These are phyloP conservation scores for Penicillium bovifimosum DNA, from an alignment of 495 filamentous ascomycete genomes.

Conservation along the genomic window DNA sequence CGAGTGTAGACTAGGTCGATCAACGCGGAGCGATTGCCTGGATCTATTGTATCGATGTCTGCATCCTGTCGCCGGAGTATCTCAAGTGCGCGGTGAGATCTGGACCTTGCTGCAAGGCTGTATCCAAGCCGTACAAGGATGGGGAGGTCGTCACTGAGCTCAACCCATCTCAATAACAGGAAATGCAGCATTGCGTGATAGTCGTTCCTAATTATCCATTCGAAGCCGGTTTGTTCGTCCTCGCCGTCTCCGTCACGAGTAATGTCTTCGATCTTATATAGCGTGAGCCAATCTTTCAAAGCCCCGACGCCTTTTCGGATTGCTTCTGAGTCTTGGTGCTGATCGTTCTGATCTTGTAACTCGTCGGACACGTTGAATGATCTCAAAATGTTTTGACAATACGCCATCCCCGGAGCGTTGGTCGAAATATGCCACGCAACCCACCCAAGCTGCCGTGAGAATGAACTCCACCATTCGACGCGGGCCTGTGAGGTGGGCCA, in stretches of 20 bases:
- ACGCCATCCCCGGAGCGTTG: conserved; percentile 4
- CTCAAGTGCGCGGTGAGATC: background rate
- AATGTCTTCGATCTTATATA: background rate
- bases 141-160: conserved; percentile 2
- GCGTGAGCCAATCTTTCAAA: conserved; percentile 5
- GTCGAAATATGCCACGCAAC: conserved; percentile 22
- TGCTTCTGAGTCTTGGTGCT: background rate
- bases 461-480: conserved; percentile 14
- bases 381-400: background rate
- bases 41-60: background rate
- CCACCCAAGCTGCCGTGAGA: conserved; percentile 29
- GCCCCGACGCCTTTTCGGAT: background rate
- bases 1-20: background rate
- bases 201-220: conserved; percentile 6
- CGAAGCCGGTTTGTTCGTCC: background rate
- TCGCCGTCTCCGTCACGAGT: background rate
- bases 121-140: background rate
- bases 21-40: background rate
- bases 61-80: background rate
- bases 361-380: background rate
- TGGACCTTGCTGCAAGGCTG: conserved; percentile 9
- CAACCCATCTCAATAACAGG: conserved; percentile 10
- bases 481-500: background rate
- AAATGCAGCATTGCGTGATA: conserved; percentile 13
- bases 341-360: background rate